Conservation (phyloP, 495 filamentous ascomycete genomes). For the Aspergillus campestris region DNA sequence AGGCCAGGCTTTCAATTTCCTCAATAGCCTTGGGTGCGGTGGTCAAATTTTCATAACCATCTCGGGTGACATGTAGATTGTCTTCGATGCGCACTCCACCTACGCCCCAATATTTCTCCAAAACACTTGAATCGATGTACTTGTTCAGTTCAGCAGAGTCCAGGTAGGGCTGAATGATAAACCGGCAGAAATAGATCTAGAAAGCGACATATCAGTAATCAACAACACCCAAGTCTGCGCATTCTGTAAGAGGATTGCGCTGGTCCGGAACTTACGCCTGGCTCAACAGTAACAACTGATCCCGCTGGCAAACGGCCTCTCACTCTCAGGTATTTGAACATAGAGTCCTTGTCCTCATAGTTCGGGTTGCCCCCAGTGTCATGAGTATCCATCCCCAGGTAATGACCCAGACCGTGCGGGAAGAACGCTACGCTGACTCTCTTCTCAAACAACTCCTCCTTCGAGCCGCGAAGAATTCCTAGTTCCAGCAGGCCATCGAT, state of each 20-base stretch:
- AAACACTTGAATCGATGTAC: conserved; percentile 63
- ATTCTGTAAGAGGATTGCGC: not conserved
- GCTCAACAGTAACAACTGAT: conserved; percentile 83
- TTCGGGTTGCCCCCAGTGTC: conserved; percentile 84
- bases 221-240: not conserved
- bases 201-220: conserved; percentile 4
- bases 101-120: conserved; percentile 82
- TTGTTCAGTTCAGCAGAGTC: conserved; percentile 57
- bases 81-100: conserved; percentile 77
- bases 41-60: conserved; percentile 74
- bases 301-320: conserved; percentile 64
- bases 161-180: conserved; percentile 80
- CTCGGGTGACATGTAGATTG: conserved; percentile 69
- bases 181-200: conserved; percentile 85
- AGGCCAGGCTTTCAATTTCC: conserved; percentile 52
- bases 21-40: conserved; percentile 62
- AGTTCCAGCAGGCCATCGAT: conserved; percentile 69
- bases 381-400: conserved; percentile 91
- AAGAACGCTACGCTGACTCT: conserved; percentile 81
- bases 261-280: conserved; percentile 52
- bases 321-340: conserved; percentile 84
- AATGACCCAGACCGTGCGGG: conserved; percentile 87
- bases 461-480: conserved; percentile 62
- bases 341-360: conserved; percentile 71
- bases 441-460: conserved; percentile 62